Percentiles rank a stretch among this genome's conserved stretches.
Evolutionary conservation across 176 grass and related monocot species (phyloP).

Genomic region (Alloteropsis semialata): DNA sequence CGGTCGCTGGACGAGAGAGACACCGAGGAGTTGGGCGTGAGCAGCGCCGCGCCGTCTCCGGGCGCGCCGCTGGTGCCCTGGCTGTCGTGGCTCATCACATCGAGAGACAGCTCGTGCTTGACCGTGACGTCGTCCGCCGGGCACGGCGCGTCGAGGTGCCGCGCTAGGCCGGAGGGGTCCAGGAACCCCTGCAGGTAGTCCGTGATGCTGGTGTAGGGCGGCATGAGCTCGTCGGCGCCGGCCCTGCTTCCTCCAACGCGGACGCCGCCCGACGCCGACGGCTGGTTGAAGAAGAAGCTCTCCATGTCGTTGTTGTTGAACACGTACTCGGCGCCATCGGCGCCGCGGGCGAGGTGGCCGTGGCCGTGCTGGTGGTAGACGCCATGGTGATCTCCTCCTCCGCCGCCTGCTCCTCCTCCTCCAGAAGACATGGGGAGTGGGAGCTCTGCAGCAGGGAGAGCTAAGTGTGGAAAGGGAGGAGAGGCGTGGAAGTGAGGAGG

Average conservation of each 20-base stretch:
- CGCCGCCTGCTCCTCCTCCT: constrained; percentile 17
- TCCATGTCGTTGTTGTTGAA: constrained; percentile 43
- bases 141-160: constrained; percentile 21
- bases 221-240: constrained; percentile 39
- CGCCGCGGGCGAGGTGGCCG: not conserved
- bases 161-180: constrained; percentile 32
- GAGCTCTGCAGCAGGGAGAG: not conserved
- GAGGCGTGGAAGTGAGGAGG: constrained; percentile 42
- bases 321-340: constrained; percentile 23
- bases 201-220: constrained; percentile 41
- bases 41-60: constrained; percentile 31
- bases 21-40: constrained; percentile 74
- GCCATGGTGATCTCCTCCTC: constrained; percentile 35
- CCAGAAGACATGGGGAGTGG: constrained; percentile 48
- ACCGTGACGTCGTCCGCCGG: constrained; percentile 8
- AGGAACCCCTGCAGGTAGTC: constrained; percentile 51
- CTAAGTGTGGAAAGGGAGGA: constrained; percentile 46
- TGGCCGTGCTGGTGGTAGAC: constrained; percentile 8
- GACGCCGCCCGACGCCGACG: constrained; percentile 1
- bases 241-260: not conserved
- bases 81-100: constrained; percentile 46
- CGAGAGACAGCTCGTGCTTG: constrained; percentile 53
- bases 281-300: constrained; percentile 50
- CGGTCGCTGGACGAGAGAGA: constrained; percentile 69
- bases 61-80: constrained; percentile 35